Percentiles rank a stretch among this genome's conserved stretches.
Conservation (phyloP, 805 yeast species). For the Wickerhamiella slavikovae region DNA sequence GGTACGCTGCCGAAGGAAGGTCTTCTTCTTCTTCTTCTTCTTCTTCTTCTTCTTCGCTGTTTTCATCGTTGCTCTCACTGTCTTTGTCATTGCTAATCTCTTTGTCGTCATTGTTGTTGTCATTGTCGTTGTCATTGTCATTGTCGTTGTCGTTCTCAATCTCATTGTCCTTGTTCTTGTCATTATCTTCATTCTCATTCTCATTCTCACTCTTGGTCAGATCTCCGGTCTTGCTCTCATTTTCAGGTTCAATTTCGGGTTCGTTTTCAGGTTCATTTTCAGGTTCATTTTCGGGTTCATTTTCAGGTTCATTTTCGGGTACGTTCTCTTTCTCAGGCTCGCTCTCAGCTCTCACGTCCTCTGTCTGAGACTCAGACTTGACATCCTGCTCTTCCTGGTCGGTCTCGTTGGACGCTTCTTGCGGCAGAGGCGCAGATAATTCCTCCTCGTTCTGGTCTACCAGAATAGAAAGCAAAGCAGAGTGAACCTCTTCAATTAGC, state of each 20-base stretch:
- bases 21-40: conserved; percentile 14
- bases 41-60: conserved; percentile 14
- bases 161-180: conserved; percentile 16
- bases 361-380: too few species aligned
- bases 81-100: conserved; percentile 3
- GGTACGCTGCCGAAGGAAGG: conserved; percentile 9
- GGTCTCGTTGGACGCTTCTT: conserved; percentile 16
- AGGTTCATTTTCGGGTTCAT: too few species aligned
- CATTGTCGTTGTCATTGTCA: conserved; percentile 2
- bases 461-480: conserved; percentile 37
- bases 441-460: conserved; percentile 26
- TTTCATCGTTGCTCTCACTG: background rate
- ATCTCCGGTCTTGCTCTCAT: conserved; percentile 12
- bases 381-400: too few species aligned
- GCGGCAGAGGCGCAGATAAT: conserved; percentile 17
- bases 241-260: conserved; percentile 4
- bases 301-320: conserved; percentile 10
- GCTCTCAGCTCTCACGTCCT: too few species aligned
- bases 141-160: conserved; percentile 10
- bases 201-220: conserved; percentile 5
- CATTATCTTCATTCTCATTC: conserved; percentile 12
- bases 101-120: conserved; percentile 12
- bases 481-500: conserved; percentile 45
- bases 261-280: conserved; percentile 9
- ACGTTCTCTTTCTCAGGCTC: too few species aligned